These are phyloP conservation scores for Coffea canephora DNA, from an alignment of 257 asterid genomes.

Conservation along the genomic window DNA sequence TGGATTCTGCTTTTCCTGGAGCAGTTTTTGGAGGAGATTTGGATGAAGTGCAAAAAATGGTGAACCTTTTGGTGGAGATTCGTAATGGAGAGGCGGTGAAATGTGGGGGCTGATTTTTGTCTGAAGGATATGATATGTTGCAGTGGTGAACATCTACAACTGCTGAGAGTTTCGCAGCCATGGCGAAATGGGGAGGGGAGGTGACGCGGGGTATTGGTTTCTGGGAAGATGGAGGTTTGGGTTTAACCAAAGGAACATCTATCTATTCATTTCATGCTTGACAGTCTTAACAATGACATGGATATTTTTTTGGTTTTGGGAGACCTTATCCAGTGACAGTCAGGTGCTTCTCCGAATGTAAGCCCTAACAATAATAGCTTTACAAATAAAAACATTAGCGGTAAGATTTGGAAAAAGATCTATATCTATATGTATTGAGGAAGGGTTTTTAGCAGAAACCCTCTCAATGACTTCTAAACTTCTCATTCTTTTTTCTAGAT, in stretches of 20 bases:
- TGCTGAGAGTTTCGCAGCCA: constrained; percentile 67
- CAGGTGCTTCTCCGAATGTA: too few species aligned
- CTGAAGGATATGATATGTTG: constrained; percentile 39
- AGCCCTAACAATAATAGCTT: too few species aligned
- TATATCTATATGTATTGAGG: too few species aligned
- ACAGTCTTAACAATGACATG: background rate
- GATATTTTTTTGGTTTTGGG: constrained; percentile 14
- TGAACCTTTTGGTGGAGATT: constrained; percentile 37
- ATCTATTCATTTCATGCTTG: background rate
- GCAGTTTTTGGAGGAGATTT: constrained; percentile 36
- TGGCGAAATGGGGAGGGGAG: constrained; percentile 22
- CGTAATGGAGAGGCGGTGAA: constrained; percentile 29
- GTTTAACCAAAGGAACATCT: background rate
- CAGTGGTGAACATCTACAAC: constrained; percentile 37
- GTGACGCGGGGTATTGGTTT: background rate
- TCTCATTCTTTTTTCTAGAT: too few species aligned
- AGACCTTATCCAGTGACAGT: constrained; percentile 33
- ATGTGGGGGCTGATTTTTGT: constrained; percentile 36
- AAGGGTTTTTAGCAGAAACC: too few species aligned
- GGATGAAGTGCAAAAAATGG: constrained; percentile 42
- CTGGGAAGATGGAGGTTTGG: background rate
- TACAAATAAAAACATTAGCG: too few species aligned
- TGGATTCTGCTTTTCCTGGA: background rate
- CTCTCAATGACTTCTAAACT: too few species aligned
- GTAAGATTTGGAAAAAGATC: too few species aligned